Conservation (phyloP, 305 asterid species). For the Salvia sclarea region DNA sequence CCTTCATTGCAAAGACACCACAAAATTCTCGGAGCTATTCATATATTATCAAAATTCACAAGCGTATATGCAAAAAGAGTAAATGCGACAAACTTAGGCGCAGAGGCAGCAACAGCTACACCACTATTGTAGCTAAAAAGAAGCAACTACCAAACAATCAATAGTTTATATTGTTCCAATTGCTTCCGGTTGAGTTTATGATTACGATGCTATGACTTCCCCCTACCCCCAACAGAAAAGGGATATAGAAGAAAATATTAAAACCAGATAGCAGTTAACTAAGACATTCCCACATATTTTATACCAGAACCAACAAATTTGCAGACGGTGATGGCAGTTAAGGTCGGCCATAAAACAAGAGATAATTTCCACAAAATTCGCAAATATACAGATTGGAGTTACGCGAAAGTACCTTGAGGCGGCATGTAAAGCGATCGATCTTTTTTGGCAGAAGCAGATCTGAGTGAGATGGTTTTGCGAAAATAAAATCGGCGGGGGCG, state of each 20-base stretch:
- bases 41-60: background rate
- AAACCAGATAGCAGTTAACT: background rate
- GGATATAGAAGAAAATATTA: background rate
- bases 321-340: background rate
- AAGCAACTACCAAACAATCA: background rate
- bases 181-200: background rate
- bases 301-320: background rate
- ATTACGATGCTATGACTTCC: background rate
- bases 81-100: background rate
- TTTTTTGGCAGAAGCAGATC: constrained; percentile 25
- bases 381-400: background rate
- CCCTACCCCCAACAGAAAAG: background rate
- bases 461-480: background rate
- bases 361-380: background rate
- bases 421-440: constrained; percentile 32
- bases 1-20: background rate
- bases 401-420: background rate
- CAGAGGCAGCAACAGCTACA: background rate
- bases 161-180: background rate
- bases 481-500: constrained; percentile 38
- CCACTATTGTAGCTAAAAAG: background rate
- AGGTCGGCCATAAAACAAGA: background rate
- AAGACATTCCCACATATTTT: background rate
- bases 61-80: background rate
- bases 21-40: background rate